These are phyloP conservation scores for Pinus taeda DNA, from an alignment of 75 land plant species.

Conservation along the genomic window DNA sequence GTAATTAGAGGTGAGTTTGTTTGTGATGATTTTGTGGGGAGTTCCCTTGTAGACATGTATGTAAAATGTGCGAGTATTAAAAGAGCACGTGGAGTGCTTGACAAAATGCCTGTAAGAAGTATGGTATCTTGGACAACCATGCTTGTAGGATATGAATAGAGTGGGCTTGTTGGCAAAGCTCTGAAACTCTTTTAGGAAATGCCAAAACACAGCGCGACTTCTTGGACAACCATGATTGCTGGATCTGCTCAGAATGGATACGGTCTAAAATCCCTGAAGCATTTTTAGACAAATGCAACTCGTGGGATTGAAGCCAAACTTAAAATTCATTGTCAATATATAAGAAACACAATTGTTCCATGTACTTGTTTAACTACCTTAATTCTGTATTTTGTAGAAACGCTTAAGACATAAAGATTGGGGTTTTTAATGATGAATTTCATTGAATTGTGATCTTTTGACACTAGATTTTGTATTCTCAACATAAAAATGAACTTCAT, in stretches of 20 bases:
- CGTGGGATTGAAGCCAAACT: slow-evolving; percentile 32
- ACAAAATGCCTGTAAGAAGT: neutral
- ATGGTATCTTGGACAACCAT: slow-evolving; percentile 19
- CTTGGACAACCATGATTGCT: slow-evolving; percentile 20
- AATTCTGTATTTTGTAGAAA: no score
- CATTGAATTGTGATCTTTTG: no score
- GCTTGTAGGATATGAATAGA: slow-evolving; percentile 12
- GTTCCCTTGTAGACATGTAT: slow-evolving; percentile 30
- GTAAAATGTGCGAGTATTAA: slow-evolving; percentile 15
- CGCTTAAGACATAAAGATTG: no score
- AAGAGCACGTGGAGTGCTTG: slow-evolving; percentile 18
- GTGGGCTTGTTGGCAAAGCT: neutral
- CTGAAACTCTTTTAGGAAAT: slow-evolving; percentile 5
- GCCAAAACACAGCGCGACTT: neutral
- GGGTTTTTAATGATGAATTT: no score
- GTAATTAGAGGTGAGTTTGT: slow-evolving; percentile 3
- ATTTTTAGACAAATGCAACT: slow-evolving; percentile 43
- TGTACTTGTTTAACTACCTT: no score
- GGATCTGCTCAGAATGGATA: slow-evolving; percentile 14
- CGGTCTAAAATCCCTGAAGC: slow-evolving; percentile 4
- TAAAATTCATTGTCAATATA: slow-evolving; percentile 17
- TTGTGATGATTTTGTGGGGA: slow-evolving; percentile 4
- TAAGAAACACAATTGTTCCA: no score
- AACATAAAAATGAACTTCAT: no score
- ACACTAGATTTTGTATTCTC: no score